phyloP scores from a whole-genome alignment of 768 basidiomycete genomes.

The Lentinula sp. region DNA sequence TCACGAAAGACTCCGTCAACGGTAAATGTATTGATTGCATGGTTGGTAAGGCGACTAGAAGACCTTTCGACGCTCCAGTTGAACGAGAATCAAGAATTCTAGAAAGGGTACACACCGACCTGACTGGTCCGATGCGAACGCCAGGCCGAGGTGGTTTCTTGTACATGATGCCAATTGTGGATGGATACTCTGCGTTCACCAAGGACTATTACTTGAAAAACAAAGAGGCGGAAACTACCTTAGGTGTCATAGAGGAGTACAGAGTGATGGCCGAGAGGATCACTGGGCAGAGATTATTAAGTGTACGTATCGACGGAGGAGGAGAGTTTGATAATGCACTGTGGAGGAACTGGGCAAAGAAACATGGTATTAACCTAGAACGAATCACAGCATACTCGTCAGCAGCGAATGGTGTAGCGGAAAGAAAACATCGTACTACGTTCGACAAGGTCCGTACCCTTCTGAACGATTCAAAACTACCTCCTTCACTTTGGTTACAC shows the following conservation, averaged over 20 bases:
- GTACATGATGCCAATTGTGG: neutral
- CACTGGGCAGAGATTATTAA: neutral
- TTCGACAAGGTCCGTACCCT: neutral
- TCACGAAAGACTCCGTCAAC: too few species aligned
- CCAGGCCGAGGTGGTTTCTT: too few species aligned
- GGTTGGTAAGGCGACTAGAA: too few species aligned
- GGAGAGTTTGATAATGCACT: neutral
- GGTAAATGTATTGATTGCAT: too few species aligned
- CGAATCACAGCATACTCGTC: slow-evolving; percentile 12
- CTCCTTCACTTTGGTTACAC: neutral
- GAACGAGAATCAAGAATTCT: too few species aligned
- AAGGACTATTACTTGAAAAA: neutral
- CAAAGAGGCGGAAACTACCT: neutral
- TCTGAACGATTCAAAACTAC: neutral
- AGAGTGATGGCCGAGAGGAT: neutral
- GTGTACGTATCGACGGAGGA: too few species aligned
- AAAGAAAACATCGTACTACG: too few species aligned
- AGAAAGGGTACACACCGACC: too few species aligned
- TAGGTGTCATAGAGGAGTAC: slow-evolving; percentile 6
- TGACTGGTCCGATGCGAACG: too few species aligned
- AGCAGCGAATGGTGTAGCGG: too few species aligned
- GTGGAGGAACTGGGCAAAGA: slow-evolving; percentile 3
- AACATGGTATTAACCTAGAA: slow-evolving; percentile 15
- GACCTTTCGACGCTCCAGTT: too few species aligned
- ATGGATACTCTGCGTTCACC: neutral